A percentile compares a stretch with the other conserved stretches of the same genome.
These are phyloP conservation scores for Haematococcus sp. DNA, from an alignment of 139 green algal genomes.

Conservation along the genomic window DNA sequence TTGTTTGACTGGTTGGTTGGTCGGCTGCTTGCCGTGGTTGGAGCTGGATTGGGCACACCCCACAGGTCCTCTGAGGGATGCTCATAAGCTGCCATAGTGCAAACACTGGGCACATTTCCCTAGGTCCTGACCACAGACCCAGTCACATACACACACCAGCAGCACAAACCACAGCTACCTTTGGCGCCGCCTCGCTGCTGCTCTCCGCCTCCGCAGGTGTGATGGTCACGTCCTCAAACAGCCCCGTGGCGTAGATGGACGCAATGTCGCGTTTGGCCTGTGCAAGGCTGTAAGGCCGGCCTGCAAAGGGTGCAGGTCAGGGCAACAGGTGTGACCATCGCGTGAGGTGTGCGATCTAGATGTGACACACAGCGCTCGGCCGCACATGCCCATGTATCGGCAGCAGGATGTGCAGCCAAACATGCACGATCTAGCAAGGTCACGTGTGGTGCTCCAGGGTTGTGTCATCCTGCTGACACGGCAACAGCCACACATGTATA, in stretches of 20 bases:
- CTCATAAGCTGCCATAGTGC: no score
- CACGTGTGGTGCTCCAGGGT: no score
- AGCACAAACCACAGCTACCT: slow-evolving; percentile 22
- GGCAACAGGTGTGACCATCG: not conserved
- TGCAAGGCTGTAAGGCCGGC: slow-evolving; percentile 74
- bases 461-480: no score
- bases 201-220: slow-evolving; percentile 75
- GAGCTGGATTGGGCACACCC: no score
- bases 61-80: no score
- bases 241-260: slow-evolving; percentile 84
- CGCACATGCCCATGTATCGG: not conserved
- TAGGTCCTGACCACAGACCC: no score
- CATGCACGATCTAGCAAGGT: no score
- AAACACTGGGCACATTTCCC: no score
- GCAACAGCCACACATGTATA: no score
- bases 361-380: not conserved
- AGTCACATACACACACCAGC: not conserved
- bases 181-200: slow-evolving; percentile 54
- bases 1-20: no score
- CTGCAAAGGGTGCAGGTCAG: not conserved
- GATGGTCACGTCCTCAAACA: slow-evolving; percentile 95
- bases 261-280: slow-evolving; percentile 83
- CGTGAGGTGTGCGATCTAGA: not conserved
- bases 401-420: no score
- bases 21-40: no score